Evolutionary conservation across 2,329 filamentous ascomycete species (phyloP).

Genomic region (Aureobasidium sp.): DNA sequence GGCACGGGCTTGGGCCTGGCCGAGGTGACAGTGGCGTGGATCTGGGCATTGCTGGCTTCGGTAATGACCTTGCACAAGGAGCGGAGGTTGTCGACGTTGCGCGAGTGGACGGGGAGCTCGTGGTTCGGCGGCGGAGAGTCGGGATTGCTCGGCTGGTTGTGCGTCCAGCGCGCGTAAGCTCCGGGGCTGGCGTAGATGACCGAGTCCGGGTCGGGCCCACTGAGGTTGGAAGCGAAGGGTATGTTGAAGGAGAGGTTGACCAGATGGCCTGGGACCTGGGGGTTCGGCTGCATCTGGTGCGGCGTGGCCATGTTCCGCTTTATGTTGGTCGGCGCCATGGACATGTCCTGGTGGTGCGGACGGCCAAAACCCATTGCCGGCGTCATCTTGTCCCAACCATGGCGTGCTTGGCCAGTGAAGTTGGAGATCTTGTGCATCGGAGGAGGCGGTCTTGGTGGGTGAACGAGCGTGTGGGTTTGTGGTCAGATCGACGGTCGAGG

Average conservation of each 20-base stretch:
- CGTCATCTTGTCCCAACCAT: constrained; percentile 63
- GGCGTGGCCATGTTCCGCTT: constrained; percentile 49
- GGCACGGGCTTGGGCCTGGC: constrained; percentile 62
- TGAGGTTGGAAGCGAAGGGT: constrained; percentile 85
- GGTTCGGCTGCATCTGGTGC: constrained; percentile 41
- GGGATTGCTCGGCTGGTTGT: constrained; percentile 60
- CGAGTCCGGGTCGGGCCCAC: constrained; percentile 88
- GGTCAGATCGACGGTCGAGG: constrained; percentile 11
- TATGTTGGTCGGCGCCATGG: constrained; percentile 37
- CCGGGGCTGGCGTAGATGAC: constrained; percentile 86
- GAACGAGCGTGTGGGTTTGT: constrained; percentile 13
- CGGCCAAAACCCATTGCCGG: constrained; percentile 52
- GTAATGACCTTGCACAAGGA: constrained; percentile 77
- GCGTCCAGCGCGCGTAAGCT: constrained; percentile 86
- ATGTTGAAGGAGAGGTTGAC: constrained; percentile 97
- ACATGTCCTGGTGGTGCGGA: constrained; percentile 20
- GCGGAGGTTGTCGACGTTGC: constrained; percentile 74
- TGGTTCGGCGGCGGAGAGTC: constrained; percentile 72
- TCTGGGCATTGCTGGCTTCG: constrained; percentile 54
- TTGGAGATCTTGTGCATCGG: constrained; percentile 62
- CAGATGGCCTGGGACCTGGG: constrained; percentile 64
- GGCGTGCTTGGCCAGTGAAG: constrained; percentile 58
- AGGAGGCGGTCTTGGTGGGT: neutral
- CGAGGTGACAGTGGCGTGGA: constrained; percentile 77
- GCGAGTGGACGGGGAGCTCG: constrained; percentile 84